Percentiles rank a stretch among this genome's conserved stretches.
phyloP scores from a whole-genome alignment of 2,329 filamentous ascomycete species.

The Akanthomyces uredinophilus region DNA sequence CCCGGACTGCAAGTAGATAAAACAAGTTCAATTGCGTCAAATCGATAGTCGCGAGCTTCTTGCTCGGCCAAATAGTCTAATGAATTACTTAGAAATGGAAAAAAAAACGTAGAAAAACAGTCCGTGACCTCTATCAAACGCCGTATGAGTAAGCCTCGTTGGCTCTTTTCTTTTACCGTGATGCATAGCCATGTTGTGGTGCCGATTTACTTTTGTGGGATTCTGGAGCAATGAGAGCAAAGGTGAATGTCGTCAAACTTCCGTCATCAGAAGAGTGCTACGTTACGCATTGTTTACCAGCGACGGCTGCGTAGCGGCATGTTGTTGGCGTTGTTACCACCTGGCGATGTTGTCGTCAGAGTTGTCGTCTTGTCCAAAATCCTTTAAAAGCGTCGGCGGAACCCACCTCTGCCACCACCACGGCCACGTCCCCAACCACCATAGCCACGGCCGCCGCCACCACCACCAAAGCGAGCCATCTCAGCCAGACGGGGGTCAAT shows the following conservation, averaged over 20 bases:
- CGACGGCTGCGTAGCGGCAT: constrained; percentile 45
- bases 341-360: constrained; percentile 26
- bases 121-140: constrained; percentile 29
- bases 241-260: constrained; percentile 9
- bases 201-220: constrained; percentile 3
- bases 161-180: constrained; percentile 17
- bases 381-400: constrained; percentile 27
- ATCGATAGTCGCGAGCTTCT: constrained; percentile 9
- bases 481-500: constrained; percentile 93
- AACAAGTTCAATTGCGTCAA: not conserved
- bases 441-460: constrained; percentile 71
- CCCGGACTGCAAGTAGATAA: not conserved
- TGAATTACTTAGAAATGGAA: constrained; percentile 4
- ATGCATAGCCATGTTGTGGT: constrained; percentile 8
- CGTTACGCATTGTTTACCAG: constrained; percentile 36
- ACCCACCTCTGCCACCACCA: constrained; percentile 46
- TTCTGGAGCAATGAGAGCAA: constrained; percentile 9
- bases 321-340: constrained; percentile 46
- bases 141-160: constrained; percentile 18
- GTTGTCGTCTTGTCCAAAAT: constrained; percentile 20
- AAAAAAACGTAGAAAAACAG: constrained; percentile 16
- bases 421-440: constrained; percentile 67
- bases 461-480: constrained; percentile 90
- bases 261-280: constrained; percentile 8
- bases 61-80: constrained; percentile 13